Conservation (phyloP, 2,329 filamentous ascomycete species). For the Sporothrix humicola region DNA sequence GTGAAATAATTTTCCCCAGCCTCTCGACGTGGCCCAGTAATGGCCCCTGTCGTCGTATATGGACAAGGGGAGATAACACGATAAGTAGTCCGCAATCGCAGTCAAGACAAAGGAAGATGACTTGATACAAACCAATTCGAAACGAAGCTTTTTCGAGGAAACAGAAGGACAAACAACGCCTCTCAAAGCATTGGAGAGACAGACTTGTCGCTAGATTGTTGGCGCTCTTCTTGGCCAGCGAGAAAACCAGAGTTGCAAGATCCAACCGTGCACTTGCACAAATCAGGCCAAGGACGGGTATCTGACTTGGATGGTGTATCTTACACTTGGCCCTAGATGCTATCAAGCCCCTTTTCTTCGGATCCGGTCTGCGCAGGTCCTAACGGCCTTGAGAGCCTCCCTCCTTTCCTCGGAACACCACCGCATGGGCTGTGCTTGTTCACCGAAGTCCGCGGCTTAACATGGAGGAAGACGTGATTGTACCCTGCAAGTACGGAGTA, state of each 20-base stretch:
- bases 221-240: neutral
- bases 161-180: no score
- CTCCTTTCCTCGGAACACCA: neutral
- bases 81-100: neutral
- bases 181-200: neutral
- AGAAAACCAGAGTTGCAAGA: neutral
- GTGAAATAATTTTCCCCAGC: neutral
- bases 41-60: neutral
- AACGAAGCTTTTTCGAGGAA: no score
- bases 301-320: neutral
- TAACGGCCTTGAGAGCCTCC: neutral
- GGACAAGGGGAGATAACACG: neutral
- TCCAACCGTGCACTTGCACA: neutral
- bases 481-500: neutral
- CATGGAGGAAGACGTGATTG: no score
- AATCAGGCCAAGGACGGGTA: neutral
- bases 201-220: neutral
- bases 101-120: no score
- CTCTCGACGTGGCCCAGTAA: neutral
- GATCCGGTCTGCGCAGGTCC: neutral
- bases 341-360: slow-evolving; percentile 8
- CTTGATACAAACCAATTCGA: no score
- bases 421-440: neutral
- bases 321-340: neutral
- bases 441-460: neutral